These are phyloP conservation scores for Panaeolus cyanescens DNA, from an alignment of 768 basidiomycete genomes.

Conservation along the genomic window DNA sequence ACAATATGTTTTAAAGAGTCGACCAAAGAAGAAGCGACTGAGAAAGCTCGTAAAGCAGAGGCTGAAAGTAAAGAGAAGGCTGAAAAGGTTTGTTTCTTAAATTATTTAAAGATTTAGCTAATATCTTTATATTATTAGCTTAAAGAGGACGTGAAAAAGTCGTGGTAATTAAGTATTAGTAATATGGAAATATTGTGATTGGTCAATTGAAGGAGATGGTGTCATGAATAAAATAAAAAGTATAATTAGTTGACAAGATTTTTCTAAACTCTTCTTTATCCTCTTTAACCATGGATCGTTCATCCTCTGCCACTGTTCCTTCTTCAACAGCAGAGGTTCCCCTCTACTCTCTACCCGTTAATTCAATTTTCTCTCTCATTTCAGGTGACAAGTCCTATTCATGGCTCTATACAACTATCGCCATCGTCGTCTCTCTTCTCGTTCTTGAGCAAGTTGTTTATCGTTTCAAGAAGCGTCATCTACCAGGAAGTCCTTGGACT, in stretches of 20 bases:
- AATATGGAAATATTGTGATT: constrained; percentile 30
- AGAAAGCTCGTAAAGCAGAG: constrained; percentile 38
- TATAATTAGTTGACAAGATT: constrained; percentile 4
- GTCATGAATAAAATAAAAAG: constrained; percentile 27
- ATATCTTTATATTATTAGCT: constrained; percentile 5
- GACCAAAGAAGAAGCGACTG: constrained; percentile 31
- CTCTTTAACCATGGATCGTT: constrained; percentile 21
- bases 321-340: constrained; percentile 43
- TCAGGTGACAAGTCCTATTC: constrained; percentile 31
- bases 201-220: constrained; percentile 40
- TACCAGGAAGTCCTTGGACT: constrained; percentile 90
- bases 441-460: constrained; percentile 88
- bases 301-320: constrained; percentile 41
- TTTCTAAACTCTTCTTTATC: not conserved
- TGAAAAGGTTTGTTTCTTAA: constrained; percentile 15
- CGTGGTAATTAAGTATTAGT: not conserved
- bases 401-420: constrained; percentile 73
- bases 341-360: constrained; percentile 47
- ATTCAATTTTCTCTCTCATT: constrained; percentile 43
- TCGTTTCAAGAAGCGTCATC: constrained; percentile 82
- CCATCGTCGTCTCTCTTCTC: constrained; percentile 73
- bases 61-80: constrained; percentile 34
- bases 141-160: not conserved
- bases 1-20: constrained; percentile 27
- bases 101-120: too few species aligned